Conservation (phyloP, 768 basidiomycete genomes). For the Pholiota conissans region DNA sequence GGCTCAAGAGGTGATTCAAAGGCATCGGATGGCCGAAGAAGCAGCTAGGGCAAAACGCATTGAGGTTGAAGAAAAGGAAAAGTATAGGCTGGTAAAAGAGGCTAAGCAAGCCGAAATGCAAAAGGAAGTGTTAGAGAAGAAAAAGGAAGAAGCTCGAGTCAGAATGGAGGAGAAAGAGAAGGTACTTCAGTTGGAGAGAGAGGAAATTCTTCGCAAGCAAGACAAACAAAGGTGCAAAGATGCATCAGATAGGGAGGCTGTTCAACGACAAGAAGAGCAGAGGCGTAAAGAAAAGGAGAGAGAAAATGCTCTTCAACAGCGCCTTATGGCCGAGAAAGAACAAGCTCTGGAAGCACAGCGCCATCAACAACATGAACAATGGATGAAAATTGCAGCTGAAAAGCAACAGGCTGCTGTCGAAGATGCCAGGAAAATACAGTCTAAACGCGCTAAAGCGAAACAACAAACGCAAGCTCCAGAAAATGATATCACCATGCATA, state of each 20-base stretch:
- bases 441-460: not conserved
- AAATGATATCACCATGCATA: not conserved
- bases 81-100: slow-evolving; percentile 14
- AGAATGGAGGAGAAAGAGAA: not conserved
- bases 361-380: slow-evolving; percentile 30
- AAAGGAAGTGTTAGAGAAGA: not conserved
- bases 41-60: slow-evolving; percentile 14
- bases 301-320: not conserved
- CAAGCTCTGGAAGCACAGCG: slow-evolving; percentile 2
- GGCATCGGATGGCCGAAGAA: slow-evolving; percentile 11
- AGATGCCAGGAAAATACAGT: slow-evolving; percentile 25
- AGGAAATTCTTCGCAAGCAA: not conserved
- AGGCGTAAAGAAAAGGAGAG: not conserved
- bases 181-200: not conserved
- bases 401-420: slow-evolving; percentile 30
- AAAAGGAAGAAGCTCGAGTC: not conserved
- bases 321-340: not conserved
- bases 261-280: slow-evolving; percentile 5
- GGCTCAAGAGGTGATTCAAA: slow-evolving; percentile 13
- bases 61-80: slow-evolving; percentile 12
- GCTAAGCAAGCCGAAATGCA: not conserved
- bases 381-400: slow-evolving; percentile 25
- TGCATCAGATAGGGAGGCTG: no score
- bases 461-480: not conserved
- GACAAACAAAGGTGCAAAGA: no score